Base-by-base conservation (phyloP, 2,329 filamentous ascomycete genomes). In the Cytospora chrysosperma region DNA sequence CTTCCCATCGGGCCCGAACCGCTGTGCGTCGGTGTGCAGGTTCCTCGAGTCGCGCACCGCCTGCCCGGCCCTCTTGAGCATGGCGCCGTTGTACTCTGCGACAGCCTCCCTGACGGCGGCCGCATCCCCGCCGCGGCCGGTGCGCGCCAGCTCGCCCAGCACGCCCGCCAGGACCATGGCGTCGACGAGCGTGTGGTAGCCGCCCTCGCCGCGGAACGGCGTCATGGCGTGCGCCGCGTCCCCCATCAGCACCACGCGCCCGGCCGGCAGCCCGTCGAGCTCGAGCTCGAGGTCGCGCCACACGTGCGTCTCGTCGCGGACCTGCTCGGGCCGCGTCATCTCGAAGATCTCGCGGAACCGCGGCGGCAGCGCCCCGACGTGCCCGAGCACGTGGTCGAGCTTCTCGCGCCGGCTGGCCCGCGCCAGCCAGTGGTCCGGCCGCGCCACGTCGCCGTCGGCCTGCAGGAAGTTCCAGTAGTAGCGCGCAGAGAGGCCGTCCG, bases 221-320 rank as follows among this genome's bases (percentile, higher is more conserved):
- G 78, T 79, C 75, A 80, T 81, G 1, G 78, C 75, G 69, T 82
- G 80, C 0, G 78, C 79, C 0, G 80, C 76, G 68, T 82, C 80
- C 0, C 79, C 80, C 15, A 81, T 70, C 1, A 82, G 59, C 1
- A 76, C 70, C 2, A 76, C 74, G 15, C 75, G 72, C 4, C 75
- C 72, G 32, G 72, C 69, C 0, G 73, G 71, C 12, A 78, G 64
- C 19, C 69, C 69, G 27, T 80, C 71, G 1, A 68, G 68, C 21
- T 73, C 73, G 4, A 72, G 69, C 27, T 75, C 72, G 0, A 74
- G 70, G 3, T 53, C 62, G 0, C 58, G 58, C 9, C 30, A 57
- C 34, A 19, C 52, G 30, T 61, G 61, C 13, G 47, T 55, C 37
- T 58, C 58, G 8, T 54, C 47, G 1, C 34, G 21, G 3, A 60